phyloP scores from a whole-genome alignment of 2,329 filamentous ascomycete species.

The Colletotrichum godetiae region DNA sequence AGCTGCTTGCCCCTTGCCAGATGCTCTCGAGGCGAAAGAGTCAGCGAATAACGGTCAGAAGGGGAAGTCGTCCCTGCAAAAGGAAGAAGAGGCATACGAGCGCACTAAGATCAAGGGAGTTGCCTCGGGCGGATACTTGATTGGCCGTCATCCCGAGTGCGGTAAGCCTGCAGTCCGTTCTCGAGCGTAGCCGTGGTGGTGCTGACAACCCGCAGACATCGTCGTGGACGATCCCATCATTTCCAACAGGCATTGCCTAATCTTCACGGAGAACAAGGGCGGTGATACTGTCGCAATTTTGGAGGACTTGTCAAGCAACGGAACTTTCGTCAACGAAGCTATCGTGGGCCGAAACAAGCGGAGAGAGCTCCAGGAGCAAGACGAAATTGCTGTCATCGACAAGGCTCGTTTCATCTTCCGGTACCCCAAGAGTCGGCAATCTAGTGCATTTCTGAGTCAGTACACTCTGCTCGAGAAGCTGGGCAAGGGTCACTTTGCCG shows the following conservation, averaged over 20 bases:
- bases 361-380: constrained; percentile 86
- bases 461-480: constrained; percentile 87
- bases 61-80: constrained; percentile 58
- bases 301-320: constrained; percentile 95
- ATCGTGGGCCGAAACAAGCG: constrained; percentile 92
- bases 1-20: constrained; percentile 73
- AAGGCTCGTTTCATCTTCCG: constrained; percentile 91
- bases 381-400: constrained; percentile 89
- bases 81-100: constrained; percentile 72
- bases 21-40: constrained; percentile 53
- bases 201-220: constrained; percentile 65
- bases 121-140: constrained; percentile 85
- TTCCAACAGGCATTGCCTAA: constrained; percentile 84
- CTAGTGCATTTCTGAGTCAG: constrained; percentile 85
- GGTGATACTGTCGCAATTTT: constrained; percentile 77
- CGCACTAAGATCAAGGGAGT: constrained; percentile 69
- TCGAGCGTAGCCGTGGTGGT: neutral
- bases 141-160: constrained; percentile 94
- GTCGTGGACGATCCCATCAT: constrained; percentile 81
- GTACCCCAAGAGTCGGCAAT: constrained; percentile 81
- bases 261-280: constrained; percentile 72
- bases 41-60: constrained; percentile 51
- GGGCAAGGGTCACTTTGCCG: constrained; percentile 95
- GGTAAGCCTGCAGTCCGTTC: constrained; percentile 66
- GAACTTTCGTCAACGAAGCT: constrained; percentile 94